Conservation (phyloP, 306 rosid genomes). For the Canavalia gladiata region DNA sequence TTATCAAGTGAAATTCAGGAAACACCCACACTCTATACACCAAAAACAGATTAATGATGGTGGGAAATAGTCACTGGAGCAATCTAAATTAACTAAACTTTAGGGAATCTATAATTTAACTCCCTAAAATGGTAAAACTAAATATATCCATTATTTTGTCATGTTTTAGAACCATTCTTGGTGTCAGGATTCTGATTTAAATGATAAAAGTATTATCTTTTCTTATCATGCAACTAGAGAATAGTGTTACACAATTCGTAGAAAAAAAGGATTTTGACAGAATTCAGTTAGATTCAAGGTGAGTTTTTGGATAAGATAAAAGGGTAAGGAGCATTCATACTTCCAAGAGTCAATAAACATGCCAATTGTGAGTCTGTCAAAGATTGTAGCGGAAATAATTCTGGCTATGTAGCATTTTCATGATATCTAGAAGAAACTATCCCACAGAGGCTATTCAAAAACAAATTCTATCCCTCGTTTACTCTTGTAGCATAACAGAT, state of each 20-base stretch:
- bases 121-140: constrained; percentile 1
- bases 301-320: constrained; percentile 22
- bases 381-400: neutral
- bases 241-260: neutral
- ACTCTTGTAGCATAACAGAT: constrained; percentile 1
- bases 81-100: constrained; percentile 21
- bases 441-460: constrained; percentile 4
- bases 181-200: constrained; percentile 22
- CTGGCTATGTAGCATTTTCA: neutral
- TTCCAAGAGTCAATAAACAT: constrained; percentile 30
- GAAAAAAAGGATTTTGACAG: neutral
- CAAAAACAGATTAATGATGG: constrained; percentile 10
- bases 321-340: neutral
- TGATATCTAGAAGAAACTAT: constrained; percentile 7
- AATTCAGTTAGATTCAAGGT: neutral
- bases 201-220: constrained; percentile 12
- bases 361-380: neutral
- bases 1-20: neutral
- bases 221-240: constrained; percentile 18
- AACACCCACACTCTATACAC: constrained; percentile 33
- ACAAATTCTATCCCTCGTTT: constrained; percentile 19
- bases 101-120: constrained; percentile 35
- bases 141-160: constrained; percentile 9
- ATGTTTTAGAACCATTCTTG: constrained; percentile 37
- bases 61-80: neutral